Evolutionary conservation across 2,329 filamentous ascomycete species (phyloP).

Genomic region (Lecanicillium sp.): DNA sequence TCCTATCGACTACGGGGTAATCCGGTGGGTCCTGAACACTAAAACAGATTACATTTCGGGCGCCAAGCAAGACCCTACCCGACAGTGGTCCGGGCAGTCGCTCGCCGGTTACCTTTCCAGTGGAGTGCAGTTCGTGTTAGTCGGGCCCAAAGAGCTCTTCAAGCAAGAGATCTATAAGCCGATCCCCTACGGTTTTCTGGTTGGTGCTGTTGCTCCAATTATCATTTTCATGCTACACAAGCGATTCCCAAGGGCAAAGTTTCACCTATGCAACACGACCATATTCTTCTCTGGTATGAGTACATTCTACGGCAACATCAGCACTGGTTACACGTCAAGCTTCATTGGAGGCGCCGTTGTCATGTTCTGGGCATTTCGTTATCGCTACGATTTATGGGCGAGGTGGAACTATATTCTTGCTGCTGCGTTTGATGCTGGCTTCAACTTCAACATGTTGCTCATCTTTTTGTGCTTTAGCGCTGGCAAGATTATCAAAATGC

Average conservation of each 20-base stretch:
- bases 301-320: slow-evolving; percentile 56
- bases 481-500: slow-evolving; percentile 51
- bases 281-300: slow-evolving; percentile 54
- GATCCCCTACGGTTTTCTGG: slow-evolving; percentile 48
- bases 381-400: slow-evolving; percentile 51
- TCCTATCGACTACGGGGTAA: slow-evolving; percentile 55
- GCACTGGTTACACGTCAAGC: slow-evolving; percentile 50
- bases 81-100: slow-evolving; percentile 56
- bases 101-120: slow-evolving; percentile 46
- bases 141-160: slow-evolving; percentile 47
- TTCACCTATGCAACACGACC: slow-evolving; percentile 54
- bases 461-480: slow-evolving; percentile 56
- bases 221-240: slow-evolving; percentile 46
- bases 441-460: slow-evolving; percentile 55
- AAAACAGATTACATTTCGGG: slow-evolving; percentile 52
- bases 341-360: slow-evolving; percentile 56
- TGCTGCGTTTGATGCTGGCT: slow-evolving; percentile 56
- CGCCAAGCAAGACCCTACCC: slow-evolving; percentile 43
- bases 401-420: slow-evolving; percentile 56
- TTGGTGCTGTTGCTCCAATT: slow-evolving; percentile 40
- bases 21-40: slow-evolving; percentile 52
- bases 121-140: slow-evolving; percentile 54
- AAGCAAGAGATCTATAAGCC: slow-evolving; percentile 39
- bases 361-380: slow-evolving; percentile 53
- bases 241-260: slow-evolving; percentile 46